Evolutionary conservation across 352 stramenopile genomes (phyloP).

Genomic region (Globisporangium carolinianum): DNA sequence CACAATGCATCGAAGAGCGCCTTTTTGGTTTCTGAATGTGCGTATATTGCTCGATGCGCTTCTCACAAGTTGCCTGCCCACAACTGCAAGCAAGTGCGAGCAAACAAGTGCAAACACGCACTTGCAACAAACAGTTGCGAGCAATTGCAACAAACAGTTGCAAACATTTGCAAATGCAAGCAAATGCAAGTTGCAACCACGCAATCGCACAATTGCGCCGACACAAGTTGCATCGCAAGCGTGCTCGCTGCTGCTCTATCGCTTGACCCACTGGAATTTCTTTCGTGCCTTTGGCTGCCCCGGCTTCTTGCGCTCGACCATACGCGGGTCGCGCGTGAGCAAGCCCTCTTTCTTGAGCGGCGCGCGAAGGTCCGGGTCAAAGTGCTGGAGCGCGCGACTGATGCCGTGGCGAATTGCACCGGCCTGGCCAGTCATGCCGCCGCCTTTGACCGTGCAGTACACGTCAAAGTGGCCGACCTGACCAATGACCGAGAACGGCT

Average conservation of each 20-base stretch:
- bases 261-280: conserved; percentile 97
- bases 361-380: conserved; percentile 89
- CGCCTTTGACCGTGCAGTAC: conserved; percentile 88
- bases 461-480: conserved; percentile 89
- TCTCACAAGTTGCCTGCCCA: neutral
- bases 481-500: conserved; percentile 63
- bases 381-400: conserved; percentile 89
- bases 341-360: conserved; percentile 91
- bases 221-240: neutral
- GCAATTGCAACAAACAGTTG: neutral
- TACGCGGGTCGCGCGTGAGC: conserved; percentile 92
- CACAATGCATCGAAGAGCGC: too few relatives aligned
- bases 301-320: conserved; percentile 96
- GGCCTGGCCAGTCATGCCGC: conserved; percentile 91
- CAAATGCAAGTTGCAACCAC: neutral
- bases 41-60: too few relatives aligned
- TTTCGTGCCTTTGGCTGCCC: conserved; percentile 95
- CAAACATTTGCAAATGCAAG: neutral
- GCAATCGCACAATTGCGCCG: neutral
- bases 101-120: neutral
- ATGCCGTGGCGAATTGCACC: conserved; percentile 93
- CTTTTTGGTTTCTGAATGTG: too few relatives aligned
- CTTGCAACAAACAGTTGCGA: neutral
- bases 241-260: conserved; percentile 61
- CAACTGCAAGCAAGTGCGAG: neutral